Evolutionary conservation across 2,329 filamentous ascomycete genomes (phyloP), one percentile per base, ranked within the genome.

Genomic region (Orbilia quercus): DNA sequence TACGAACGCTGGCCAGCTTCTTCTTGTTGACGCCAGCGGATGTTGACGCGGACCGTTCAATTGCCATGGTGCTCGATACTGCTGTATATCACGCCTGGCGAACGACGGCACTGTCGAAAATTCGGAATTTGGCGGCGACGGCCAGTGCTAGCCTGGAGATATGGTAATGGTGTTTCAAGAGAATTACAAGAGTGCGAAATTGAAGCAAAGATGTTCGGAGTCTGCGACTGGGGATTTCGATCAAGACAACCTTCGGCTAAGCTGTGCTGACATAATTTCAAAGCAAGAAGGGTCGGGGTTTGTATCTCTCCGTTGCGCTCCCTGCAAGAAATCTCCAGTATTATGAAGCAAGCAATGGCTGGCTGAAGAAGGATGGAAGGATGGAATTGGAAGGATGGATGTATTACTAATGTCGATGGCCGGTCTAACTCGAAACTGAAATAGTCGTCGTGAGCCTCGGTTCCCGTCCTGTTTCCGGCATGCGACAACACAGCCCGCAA

Each of bases 251-350:
- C 38, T n/a, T 64, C 40, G 45, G 47, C 25, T 55, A 60, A 59
- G 34, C 23, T 59, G 47, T 55, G 67, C 67, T 72, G 67, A 72
- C 67, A 72, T 72, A 72, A 72, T 44, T 53, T 45, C 45, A 53
- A 36, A 40, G 9, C 16, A 31, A 47, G 55, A 20, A 23, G 66
- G 51, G 4, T 63, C 58, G 65, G 58, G 57, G 58, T 40, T 50
- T 57, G 38, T 51, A 51, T 59, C 53, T 59, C 53, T 59, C 63
- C 63, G 63, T 45, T 51, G 53, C 63, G 45, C 53, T 66, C 53
- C 63, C 34, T 28, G 31, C 20, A 34, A 31, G 23, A 23, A 44
- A 2, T 36, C 22, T 31, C 28, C 4, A 31, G 4, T 31, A 31
- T n/a, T n/a, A n/a, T n/a, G n/a, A n/a, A n/a, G n/a, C n/a, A n/a